Percentiles rank a stretch among this genome's conserved stretches.
phyloP scores from a whole-genome alignment of 768 basidiomycete species.

The Boletellus emodensis region DNA sequence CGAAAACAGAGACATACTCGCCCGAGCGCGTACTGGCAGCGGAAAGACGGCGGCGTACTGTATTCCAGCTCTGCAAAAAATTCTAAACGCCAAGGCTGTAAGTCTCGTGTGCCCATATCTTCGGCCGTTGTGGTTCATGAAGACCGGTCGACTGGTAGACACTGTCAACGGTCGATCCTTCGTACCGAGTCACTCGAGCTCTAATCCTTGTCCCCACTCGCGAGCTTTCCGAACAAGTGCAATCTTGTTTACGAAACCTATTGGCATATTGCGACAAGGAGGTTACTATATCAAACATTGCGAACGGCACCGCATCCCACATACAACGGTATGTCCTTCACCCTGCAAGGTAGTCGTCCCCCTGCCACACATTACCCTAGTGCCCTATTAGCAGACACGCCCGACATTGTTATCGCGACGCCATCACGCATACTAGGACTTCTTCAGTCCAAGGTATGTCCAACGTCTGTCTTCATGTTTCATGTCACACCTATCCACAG shows the following conservation, averaged over 20 bases:
- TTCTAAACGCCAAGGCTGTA: constrained; percentile 76
- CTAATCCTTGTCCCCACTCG: constrained; percentile 85
- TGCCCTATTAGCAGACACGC: constrained; percentile 58
- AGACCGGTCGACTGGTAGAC: constrained; percentile 19
- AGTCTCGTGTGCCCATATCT: constrained; percentile 27
- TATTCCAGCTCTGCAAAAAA: constrained; percentile 85
- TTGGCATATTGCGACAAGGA: constrained; percentile 77
- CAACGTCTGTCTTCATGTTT: neutral
- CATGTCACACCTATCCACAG: constrained; percentile 33
- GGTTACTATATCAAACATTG: constrained; percentile 69
- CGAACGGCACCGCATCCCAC: constrained; percentile 65
- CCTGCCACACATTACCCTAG: constrained; percentile 31
- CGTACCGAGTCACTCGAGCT: constrained; percentile 61
- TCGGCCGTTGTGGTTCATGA: neutral
- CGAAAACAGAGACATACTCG: constrained; percentile 85
- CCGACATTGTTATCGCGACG: constrained; percentile 77
- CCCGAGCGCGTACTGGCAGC: constrained; percentile 90
- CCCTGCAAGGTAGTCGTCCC: neutral
- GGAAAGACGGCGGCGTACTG: constrained; percentile 98
- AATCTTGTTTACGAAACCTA: constrained; percentile 59
- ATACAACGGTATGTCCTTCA: constrained; percentile 56
- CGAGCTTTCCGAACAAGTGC: constrained; percentile 90
- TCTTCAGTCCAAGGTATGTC: constrained; percentile 63
- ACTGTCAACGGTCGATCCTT: constrained; percentile 36
- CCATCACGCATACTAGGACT: constrained; percentile 67